Evolutionary conservation across 768 basidiomycete species (phyloP), one percentile per base, ranked within the genome.

Genomic region (Dentipellis fragilis): DNA sequence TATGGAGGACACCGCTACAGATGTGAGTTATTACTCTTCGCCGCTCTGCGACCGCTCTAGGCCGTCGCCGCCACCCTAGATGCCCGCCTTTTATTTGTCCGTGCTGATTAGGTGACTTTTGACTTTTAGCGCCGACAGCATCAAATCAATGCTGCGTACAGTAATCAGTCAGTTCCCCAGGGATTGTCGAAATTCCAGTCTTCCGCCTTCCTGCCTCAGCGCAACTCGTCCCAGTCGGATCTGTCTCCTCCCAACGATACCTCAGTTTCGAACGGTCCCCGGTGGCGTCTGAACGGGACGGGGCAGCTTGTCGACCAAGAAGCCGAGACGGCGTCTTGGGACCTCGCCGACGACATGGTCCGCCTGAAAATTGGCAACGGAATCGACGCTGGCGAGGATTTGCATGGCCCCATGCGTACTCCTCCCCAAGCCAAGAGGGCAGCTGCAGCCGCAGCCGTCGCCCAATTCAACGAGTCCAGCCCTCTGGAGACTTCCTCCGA

Each of bases 401-500:
- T 76, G 56, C 73, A 69, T 51, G 64, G 67, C 17, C 74, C 79
- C 59, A 74, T 86, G 65, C 81, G 76, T 58, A 85, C 86, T 51
- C 84, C 84, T 6, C 83, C 84, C 50, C 84, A 85, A 67, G 76
- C 81, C 49, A 83, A 83, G 67, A 73, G 79, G 38, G 65, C 75
- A n/a, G 58, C 75, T 52, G 71, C 75, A 14, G 58, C 75, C 52
- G 71, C 75, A 16, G 67, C 76, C 50, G 76, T 82, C 48, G 72
- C 78, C 42, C 81, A 83, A 61, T 72, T 82, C 58, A 76, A 74
- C 23, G 84, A 88, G 61, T 71, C 78, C 16, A 89, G 87, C 63
- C 85, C 85, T 40, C 73, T 89, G 51, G 87, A 89, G 65, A 80
- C 84, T 10, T 79, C 80, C 36, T 89, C 86, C 35, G 81, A 77